Evolutionary conservation across 768 basidiomycete genomes (phyloP).

Genomic region (Lentinula detonsa): DNA sequence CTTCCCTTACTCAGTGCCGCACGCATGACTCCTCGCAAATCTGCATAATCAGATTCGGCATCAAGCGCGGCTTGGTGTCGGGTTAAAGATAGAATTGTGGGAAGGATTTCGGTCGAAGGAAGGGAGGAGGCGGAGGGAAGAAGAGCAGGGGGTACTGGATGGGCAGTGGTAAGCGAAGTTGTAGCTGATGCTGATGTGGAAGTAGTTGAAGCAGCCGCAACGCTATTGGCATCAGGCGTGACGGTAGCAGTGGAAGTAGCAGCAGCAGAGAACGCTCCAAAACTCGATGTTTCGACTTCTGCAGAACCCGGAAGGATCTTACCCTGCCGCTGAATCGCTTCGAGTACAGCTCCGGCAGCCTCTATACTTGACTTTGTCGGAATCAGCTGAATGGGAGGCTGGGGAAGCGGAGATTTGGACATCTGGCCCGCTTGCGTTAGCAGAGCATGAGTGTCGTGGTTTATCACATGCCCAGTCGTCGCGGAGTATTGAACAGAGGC

Average conservation of each 20-base stretch:
- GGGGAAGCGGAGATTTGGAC: neutral
- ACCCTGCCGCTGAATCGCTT: neutral
- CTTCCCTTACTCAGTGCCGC: conserved; percentile 48
- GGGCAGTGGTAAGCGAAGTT: too few species aligned
- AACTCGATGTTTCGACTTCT: neutral
- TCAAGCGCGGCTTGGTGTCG: conserved; percentile 41
- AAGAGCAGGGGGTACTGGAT: neutral
- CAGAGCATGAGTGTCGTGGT: neutral
- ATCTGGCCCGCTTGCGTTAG: neutral
- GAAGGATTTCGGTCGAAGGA: conserved; percentile 10
- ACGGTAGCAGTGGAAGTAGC: neutral
- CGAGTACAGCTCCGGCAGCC: neutral
- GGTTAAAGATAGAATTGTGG: conserved; percentile 19
- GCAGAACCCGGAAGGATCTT: neutral
- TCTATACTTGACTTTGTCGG: neutral
- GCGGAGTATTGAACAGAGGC: neutral
- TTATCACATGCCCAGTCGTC: too few species aligned
- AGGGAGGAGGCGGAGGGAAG: conserved; percentile 3
- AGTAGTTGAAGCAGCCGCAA: neutral
- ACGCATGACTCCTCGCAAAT: conserved; percentile 55
- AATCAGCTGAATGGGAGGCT: neutral
- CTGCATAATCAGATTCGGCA: conserved; percentile 42
- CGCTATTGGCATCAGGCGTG: neutral
- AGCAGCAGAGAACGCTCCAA: neutral
- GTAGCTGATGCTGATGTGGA: neutral